These are phyloP conservation scores for Blastocladiella britannica DNA, from an alignment of 192 early-diverging fungal species.

Conservation along the genomic window DNA sequence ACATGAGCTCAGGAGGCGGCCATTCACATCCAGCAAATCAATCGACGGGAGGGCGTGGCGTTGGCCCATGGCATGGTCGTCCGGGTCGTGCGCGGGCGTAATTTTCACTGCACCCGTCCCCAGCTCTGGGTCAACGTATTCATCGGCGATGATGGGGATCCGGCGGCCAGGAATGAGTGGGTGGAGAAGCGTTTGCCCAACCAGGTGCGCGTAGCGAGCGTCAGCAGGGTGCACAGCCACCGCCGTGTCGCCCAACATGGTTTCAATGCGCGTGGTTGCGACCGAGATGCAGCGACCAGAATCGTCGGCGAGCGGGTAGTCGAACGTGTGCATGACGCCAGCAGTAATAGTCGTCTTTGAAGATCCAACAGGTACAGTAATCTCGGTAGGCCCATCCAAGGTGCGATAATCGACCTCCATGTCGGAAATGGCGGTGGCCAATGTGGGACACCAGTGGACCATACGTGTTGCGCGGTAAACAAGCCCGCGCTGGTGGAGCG, in stretches of 20 bases:
- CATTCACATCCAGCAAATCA: slow-evolving; percentile 40
- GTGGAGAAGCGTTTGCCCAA: slow-evolving; percentile 55
- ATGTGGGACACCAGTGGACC: slow-evolving; percentile 87
- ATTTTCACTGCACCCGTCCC: slow-evolving; percentile 95
- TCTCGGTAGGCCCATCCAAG: slow-evolving; percentile 42
- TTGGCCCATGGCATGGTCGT: slow-evolving; percentile 73
- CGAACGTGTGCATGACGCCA: slow-evolving; percentile 75
- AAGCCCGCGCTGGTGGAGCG: slow-evolving; percentile 64
- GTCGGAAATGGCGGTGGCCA: slow-evolving; percentile 89
- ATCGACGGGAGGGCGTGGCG: slow-evolving; percentile 37
- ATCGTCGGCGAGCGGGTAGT: slow-evolving; percentile 62
- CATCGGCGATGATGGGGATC: slow-evolving; percentile 68
- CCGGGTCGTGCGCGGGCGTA: slow-evolving; percentile 84
- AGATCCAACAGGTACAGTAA: slow-evolving; percentile 56
- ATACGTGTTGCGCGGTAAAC: slow-evolving; percentile 80
- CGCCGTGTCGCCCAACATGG: slow-evolving; percentile 93
- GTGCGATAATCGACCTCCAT: slow-evolving; percentile 82
- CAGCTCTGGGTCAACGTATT: slow-evolving; percentile 69
- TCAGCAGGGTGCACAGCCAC: slow-evolving; percentile 82
- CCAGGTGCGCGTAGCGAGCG: slow-evolving; percentile 47
- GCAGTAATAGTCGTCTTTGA: slow-evolving; percentile 31
- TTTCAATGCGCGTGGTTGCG: slow-evolving; percentile 93
- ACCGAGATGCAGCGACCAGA: slow-evolving; percentile 39
- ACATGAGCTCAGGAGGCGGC: neutral
- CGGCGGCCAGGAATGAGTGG: slow-evolving; percentile 51